Conservation (phyloP, 2,329 filamentous ascomycete genomes). For the Aspergillus ustus region DNA sequence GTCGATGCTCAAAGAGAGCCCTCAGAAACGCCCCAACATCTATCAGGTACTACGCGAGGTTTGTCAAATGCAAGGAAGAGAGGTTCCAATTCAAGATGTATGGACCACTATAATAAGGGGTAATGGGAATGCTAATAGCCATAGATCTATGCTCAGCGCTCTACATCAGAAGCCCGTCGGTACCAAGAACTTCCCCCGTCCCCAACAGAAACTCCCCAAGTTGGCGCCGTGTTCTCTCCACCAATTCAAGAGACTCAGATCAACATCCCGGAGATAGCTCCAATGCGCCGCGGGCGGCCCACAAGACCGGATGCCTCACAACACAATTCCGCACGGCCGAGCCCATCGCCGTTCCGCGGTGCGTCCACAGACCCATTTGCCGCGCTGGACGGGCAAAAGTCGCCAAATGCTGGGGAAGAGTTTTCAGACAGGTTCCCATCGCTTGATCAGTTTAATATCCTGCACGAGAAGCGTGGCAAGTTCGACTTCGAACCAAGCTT, state of each 20-base stretch:
- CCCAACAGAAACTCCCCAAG: conserved; percentile 62
- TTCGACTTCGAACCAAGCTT: conserved; percentile 76
- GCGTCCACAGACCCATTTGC: conserved; percentile 84
- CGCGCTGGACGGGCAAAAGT: conserved; percentile 73
- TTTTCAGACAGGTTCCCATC: conserved; percentile 85
- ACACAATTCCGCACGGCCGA: conserved; percentile 59
- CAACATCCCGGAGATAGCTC: conserved; percentile 82
- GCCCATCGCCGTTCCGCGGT: conserved; percentile 71
- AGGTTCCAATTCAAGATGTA: conserved; percentile 88
- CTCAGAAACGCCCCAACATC: conserved; percentile 81
- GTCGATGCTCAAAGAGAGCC: conserved; percentile 87
- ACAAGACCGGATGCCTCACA: conserved; percentile 53
- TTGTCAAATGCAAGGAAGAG: conserved; percentile 84
- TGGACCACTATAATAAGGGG: conserved; percentile 35
- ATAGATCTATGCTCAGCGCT: conserved; percentile 71
- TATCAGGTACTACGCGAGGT: conserved; percentile 89
- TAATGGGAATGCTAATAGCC: conserved; percentile 10
- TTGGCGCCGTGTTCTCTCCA: conserved; percentile 83
- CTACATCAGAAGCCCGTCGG: conserved; percentile 66
- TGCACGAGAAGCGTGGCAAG: conserved; percentile 81
- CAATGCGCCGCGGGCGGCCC: conserved; percentile 88
- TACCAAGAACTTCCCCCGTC: conserved; percentile 64
- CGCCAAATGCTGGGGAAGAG: conserved; percentile 68
- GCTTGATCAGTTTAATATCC: conserved; percentile 86
- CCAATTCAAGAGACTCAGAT: conserved; percentile 70